These are phyloP conservation scores for Apostasia ramifera DNA, from an alignment of 106 monocot genomes.

Conservation along the genomic window DNA sequence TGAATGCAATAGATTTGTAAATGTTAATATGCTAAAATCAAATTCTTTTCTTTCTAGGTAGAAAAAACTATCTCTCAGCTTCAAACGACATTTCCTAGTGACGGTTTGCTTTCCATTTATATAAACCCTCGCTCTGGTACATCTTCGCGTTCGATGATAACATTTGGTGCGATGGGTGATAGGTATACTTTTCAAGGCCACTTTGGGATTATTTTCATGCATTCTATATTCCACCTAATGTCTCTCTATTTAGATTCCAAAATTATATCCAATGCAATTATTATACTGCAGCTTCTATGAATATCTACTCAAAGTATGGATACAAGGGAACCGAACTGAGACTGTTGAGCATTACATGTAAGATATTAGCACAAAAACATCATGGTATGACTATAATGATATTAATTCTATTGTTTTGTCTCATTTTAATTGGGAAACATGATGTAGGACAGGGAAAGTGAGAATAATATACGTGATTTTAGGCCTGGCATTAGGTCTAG, in stretches of 20 bases:
- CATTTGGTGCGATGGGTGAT: constrained; percentile 97
- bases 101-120: constrained; percentile 79
- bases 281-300: constrained; percentile 86
- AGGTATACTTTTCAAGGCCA: constrained; percentile 31
- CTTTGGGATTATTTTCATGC: neutral
- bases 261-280: neutral
- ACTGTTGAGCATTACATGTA: constrained; percentile 79
- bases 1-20: too few species aligned
- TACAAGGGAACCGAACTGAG: constrained; percentile 88
- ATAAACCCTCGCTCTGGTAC: constrained; percentile 72
- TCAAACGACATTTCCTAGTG: constrained; percentile 61
- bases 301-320: constrained; percentile 86
- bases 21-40: too few species aligned
- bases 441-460: too few species aligned
- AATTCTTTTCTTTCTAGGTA: constrained; percentile 33
- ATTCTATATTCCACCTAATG: neutral
- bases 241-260: neutral
- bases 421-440: neutral
- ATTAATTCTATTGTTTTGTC: neutral
- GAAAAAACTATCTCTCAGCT: constrained; percentile 65
- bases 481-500: too few species aligned
- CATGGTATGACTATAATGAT: too few species aligned
- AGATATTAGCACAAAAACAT: neutral
- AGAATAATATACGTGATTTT: too few species aligned
- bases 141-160: constrained; percentile 55